These are phyloP conservation scores for Phytophthora meadii DNA, from an alignment of 352 stramenopile genomes.

Conservation along the genomic window DNA sequence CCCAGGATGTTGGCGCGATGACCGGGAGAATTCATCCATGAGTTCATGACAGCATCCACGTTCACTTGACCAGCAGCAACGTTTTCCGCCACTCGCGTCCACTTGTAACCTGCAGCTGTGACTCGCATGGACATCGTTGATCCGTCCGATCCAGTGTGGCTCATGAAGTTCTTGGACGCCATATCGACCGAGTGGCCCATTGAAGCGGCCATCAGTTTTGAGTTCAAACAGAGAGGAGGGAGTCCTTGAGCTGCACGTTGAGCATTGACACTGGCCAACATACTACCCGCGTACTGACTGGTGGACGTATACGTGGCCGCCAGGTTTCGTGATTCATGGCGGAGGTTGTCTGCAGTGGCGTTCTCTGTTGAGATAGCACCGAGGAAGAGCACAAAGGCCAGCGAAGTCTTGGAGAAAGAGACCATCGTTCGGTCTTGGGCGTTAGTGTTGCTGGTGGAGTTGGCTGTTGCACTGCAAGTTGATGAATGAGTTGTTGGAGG, in stretches of 20 bases:
- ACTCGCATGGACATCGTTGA: conserved; percentile 46
- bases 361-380: conserved; percentile 1
- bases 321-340: conserved; percentile 15
- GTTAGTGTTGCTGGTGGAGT: conserved; percentile 1
- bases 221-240: conserved; percentile 42
- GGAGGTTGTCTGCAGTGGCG: conserved; percentile 9
- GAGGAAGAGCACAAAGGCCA: conserved; percentile 14
- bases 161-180: conserved; percentile 50
- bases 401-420: conserved; percentile 13
- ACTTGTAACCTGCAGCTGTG: conserved; percentile 45
- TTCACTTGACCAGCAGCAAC: conserved; percentile 49
- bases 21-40: conserved; percentile 60
- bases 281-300: conserved; percentile 13
- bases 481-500: conserved; percentile 11
- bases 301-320: conserved; percentile 8
- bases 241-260: conserved; percentile 45
- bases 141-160: conserved; percentile 48
- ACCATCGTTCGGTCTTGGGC: conserved; percentile 4
- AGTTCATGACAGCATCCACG: conserved; percentile 43
- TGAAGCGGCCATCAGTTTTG: conserved; percentile 30
- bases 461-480: conserved; percentile 14
- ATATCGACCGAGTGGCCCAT: conserved; percentile 38
- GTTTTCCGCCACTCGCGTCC: conserved; percentile 52
- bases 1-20: conserved; percentile 55
- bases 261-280: conserved; percentile 40